These are phyloP conservation scores for Citrus cavaleriei DNA, from an alignment of 345 rosid species.

Conservation along the genomic window DNA sequence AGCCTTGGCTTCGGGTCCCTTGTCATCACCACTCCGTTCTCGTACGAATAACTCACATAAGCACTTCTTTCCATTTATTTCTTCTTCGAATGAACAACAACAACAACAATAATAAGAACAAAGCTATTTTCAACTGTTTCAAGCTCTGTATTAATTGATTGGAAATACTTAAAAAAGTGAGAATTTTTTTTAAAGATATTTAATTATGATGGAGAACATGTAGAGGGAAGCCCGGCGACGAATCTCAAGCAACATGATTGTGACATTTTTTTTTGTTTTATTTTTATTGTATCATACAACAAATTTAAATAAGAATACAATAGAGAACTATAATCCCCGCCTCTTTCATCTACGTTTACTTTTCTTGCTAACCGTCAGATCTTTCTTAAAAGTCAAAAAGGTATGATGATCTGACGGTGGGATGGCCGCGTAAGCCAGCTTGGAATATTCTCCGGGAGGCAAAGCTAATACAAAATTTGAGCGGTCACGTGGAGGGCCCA, in stretches of 20 bases:
- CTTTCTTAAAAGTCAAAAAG: neutral
- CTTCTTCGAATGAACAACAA: no score
- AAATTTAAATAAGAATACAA: no score
- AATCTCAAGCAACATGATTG: conserved; percentile 45
- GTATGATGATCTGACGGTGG: conserved; percentile 8
- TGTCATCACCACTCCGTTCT: conserved; percentile 68
- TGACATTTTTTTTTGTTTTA: no score
- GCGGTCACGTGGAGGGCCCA: conserved; percentile 38
- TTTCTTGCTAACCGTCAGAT: neutral
- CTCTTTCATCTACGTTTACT: neutral
- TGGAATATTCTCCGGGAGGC: conserved; percentile 37
- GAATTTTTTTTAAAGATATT: neutral
- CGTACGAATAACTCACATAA: conserved; percentile 28
- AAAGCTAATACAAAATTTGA: conserved; percentile 13
- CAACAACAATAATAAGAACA: no score
- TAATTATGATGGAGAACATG: conserved; percentile 23
- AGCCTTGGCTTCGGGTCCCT: conserved; percentile 89
- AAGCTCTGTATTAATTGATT: no score
- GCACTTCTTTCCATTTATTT: conserved; percentile 41
- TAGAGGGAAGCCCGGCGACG: conserved; percentile 62
- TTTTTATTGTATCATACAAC: no score
- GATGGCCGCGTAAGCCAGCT: conserved; percentile 14
- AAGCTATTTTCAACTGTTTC: no score
- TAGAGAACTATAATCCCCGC: neutral
- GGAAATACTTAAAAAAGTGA: neutral